Base-by-base conservation (phyloP, 805 yeast genomes). In the Metschnikowia lachancei region DNA sequence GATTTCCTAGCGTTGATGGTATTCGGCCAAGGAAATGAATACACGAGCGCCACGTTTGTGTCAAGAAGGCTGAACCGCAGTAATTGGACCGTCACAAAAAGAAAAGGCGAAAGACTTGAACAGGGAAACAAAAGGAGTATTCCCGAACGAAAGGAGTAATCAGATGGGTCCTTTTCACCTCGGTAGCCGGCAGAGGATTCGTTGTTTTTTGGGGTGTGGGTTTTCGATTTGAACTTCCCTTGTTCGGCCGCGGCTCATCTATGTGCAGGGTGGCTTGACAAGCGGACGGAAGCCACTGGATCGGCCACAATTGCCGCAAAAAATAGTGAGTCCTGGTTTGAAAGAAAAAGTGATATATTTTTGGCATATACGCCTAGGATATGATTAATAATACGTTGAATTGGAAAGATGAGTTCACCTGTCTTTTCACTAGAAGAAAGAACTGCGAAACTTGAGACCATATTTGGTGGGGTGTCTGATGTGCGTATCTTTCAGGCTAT, bases 231-330 rank as follows among this genome's bases (percentile, higher is more conserved):
- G 39, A 36, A 36, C 35, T 41, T 41, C 35, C 45, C 45, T 34
- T 41, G 45, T 41, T 41, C 45, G 45, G 46, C 46, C 46, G 46
- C 46, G 46, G 28, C 26, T n/a, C 14, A 30, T 22, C n/a, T 36
- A 13, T 36, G 41, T 43, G 46, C 46, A 29, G 46, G 46, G 7
- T 16, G 7, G 16, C 22, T 19, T 12, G 22, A 26, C 33, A 24
- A 14, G 37, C 9, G 30, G 17, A 22, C 38, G 26, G 14, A 29
- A 29, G 6, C 28, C 28, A 10, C 28, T 12, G 12, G 28, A 3
- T 26, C 12, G 28, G 11, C 28, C 28, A 26, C 11, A 26, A 26
- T 26, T 26, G 11, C 28, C 28, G 11, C 28, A 26, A 26, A 26
- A 26, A 26, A 10, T 6, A 6, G 28, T 26, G 12, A 22, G 28